Base-by-base conservation (phyloP, 2,329 filamentous ascomycete species). In the Aquanectria penicillioides region DNA sequence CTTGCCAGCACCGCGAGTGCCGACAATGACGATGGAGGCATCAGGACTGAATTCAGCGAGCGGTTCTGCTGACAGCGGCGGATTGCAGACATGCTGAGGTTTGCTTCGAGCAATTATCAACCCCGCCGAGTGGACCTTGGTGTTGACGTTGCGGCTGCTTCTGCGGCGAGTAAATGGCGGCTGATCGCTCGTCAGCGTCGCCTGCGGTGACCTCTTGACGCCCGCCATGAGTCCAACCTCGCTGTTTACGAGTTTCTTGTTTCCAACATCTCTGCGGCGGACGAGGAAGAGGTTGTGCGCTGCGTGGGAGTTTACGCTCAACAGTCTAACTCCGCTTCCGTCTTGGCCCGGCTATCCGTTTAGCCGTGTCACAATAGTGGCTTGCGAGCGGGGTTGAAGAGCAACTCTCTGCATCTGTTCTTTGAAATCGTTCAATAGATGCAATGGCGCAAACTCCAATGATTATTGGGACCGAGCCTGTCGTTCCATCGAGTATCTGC, bases 1-100 rank as follows among this genome's bases (percentile, higher is more conserved):
- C 73, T 93, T 93, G 15, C 91, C 91, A 5, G 89, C 86, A 9
- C 90, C 91, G 10, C 89, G 86, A 53, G 92, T 87, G 2, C 91
- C 91, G 18, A 91, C 83, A n/a, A 94, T 80, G 5, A 93, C 83
- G 53, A 94, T 86, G 2, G 90, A 92, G 2, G 89, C 87, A 77
- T 90, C 83, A 7, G 81, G 73, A 7, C 79, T 75, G 68, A 90
- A 90, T 51, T 61, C 70, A 31, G 65, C 67, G 57, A 61, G 3
- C 46, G 15, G n/a, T n/a, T n/a, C n/a, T n/a, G n/a, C n/a, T n/a
- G n/a, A n/a, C n/a, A n/a, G n/a, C n/a, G n/a, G n/a, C n/a, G n/a
- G n/a, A n/a, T n/a, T n/a, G n/a, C n/a, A n/a, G n/a, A n/a, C n/a
- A n/a, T n/a, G n/a, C n/a, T n/a, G n/a, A n/a, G n/a, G n/a, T n/a